Conservation (phyloP, 2,329 filamentous ascomycete species). For the Chalaropsis thielavioides region DNA sequence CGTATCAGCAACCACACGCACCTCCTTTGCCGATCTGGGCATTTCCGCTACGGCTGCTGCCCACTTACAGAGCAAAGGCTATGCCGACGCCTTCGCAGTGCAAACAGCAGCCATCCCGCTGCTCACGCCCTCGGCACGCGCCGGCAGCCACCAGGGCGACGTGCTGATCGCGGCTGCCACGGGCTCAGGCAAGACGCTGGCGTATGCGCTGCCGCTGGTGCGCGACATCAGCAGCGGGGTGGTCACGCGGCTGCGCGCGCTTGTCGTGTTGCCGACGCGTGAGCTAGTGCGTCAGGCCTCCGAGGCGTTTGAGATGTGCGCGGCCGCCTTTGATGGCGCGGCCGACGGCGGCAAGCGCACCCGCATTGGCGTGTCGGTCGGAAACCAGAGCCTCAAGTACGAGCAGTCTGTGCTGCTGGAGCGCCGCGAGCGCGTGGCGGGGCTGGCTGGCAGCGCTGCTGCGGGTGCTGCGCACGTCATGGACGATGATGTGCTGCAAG, state of each 20-base stretch:
- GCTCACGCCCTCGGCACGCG: slow-evolving; percentile 48
- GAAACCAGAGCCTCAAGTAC: slow-evolving; percentile 58
- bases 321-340: slow-evolving; percentile 41
- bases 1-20: slow-evolving; percentile 44
- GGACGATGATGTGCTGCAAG: slow-evolving; percentile 23
- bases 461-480: slow-evolving; percentile 35
- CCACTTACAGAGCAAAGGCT: slow-evolving; percentile 47
- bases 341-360: slow-evolving; percentile 43
- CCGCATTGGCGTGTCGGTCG: slow-evolving; percentile 68
- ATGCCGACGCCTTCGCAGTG: slow-evolving; percentile 31
- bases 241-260: slow-evolving; percentile 54
- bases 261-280: slow-evolving; percentile 81
- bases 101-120: slow-evolving; percentile 52
- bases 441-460: slow-evolving; percentile 24
- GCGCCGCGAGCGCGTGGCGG: slow-evolving; percentile 36
- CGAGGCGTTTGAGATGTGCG: slow-evolving; percentile 61
- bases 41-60: slow-evolving; percentile 46
- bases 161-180: slow-evolving; percentile 84
- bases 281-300: slow-evolving; percentile 80
- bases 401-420: slow-evolving; percentile 40
- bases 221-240: slow-evolving; percentile 53
- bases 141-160: slow-evolving; percentile 48
- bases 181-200: slow-evolving; percentile 87
- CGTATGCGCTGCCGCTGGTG: slow-evolving; percentile 77
- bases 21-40: slow-evolving; percentile 48